Conservation (phyloP, 495 filamentous ascomycete genomes). For the Hamigera avellanea region DNA sequence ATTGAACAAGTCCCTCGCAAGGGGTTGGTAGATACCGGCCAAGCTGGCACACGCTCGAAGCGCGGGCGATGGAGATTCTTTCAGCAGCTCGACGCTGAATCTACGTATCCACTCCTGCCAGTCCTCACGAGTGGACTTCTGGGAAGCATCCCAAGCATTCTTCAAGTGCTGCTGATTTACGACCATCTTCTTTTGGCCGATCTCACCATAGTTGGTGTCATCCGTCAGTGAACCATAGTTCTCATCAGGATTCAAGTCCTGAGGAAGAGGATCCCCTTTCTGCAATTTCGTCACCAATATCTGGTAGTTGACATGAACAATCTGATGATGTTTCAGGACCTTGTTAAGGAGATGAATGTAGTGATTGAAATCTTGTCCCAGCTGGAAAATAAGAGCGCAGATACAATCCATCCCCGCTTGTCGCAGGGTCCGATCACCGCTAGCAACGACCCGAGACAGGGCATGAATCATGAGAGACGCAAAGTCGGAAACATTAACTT, state of each 20-base stretch:
- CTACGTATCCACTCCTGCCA: slow-evolving; percentile 99
- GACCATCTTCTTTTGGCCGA: slow-evolving; percentile 82
- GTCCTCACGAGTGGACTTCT: slow-evolving; percentile 92
- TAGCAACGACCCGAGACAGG: slow-evolving; percentile 64
- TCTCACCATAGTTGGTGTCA: slow-evolving; percentile 69
- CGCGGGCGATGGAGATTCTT: slow-evolving; percentile 91
- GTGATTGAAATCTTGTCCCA: slow-evolving; percentile 88
- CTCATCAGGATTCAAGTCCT: slow-evolving; percentile 84
- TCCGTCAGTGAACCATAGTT: slow-evolving; percentile 67
- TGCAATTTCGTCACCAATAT: slow-evolving; percentile 82
- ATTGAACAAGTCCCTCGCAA: slow-evolving; percentile 93
- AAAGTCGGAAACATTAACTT: slow-evolving; percentile 96
- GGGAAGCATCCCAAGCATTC: slow-evolving; percentile 90
- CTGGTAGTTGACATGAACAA: slow-evolving; percentile 80
- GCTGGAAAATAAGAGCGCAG: slow-evolving; percentile 88
- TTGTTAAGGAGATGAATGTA: slow-evolving; percentile 90
- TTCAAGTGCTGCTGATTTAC: slow-evolving; percentile 96
- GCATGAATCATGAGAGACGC: slow-evolving; percentile 91
- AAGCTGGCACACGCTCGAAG: slow-evolving; percentile 85
- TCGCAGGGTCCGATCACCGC: slow-evolving; percentile 57
- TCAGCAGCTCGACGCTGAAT: slow-evolving; percentile 89
- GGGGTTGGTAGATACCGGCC: slow-evolving; percentile 78
- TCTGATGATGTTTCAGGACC: slow-evolving; percentile 48
- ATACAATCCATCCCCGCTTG: slow-evolving; percentile 89
- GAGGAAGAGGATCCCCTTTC: slow-evolving; percentile 85